phyloP scores from a whole-genome alignment of 2,329 filamentous ascomycete genomes.

The Neonectria punicea region DNA sequence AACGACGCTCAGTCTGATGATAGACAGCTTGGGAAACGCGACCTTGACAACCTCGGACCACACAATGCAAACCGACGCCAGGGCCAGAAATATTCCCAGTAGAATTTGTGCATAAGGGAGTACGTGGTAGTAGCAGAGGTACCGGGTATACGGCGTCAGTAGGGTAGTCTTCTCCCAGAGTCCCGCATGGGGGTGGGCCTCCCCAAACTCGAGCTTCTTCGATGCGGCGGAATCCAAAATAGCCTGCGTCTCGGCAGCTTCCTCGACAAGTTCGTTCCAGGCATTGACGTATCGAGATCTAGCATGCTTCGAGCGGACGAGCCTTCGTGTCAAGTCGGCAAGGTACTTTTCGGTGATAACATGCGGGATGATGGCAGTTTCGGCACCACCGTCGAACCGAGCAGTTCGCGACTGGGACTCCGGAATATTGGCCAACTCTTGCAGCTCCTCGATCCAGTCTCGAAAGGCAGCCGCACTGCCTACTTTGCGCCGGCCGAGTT shows the following conservation, averaged over 20 bases:
- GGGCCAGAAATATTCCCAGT: slow-evolving; percentile 73
- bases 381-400: slow-evolving; percentile 54
- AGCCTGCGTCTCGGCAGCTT: slow-evolving; percentile 79
- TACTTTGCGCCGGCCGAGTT: slow-evolving; percentile 83
- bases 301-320: slow-evolving; percentile 84
- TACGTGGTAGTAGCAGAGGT: slow-evolving; percentile 78
- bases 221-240: slow-evolving; percentile 87
- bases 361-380: slow-evolving; percentile 69
- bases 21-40: slow-evolving; percentile 79
- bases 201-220: slow-evolving; percentile 80
- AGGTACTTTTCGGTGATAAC: slow-evolving; percentile 94
- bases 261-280: slow-evolving; percentile 82
- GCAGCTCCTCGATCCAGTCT: slow-evolving; percentile 96
- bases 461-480: slow-evolving; percentile 79
- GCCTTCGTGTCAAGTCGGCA: slow-evolving; percentile 84
- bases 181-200: slow-evolving; percentile 64
- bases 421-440: slow-evolving; percentile 77
- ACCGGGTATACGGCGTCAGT: slow-evolving; percentile 84
- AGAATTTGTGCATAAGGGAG: slow-evolving; percentile 74
- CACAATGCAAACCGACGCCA: slow-evolving; percentile 84
- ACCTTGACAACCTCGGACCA: slow-evolving; percentile 95
- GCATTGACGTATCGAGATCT: slow-evolving; percentile 85
- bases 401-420: slow-evolving; percentile 65
- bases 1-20: slow-evolving; percentile 74
- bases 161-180: slow-evolving; percentile 66